Percentiles rank a stretch among this genome's conserved stretches.
Conservation (phyloP, 768 basidiomycete genomes). For the Suillus subluteus region DNA sequence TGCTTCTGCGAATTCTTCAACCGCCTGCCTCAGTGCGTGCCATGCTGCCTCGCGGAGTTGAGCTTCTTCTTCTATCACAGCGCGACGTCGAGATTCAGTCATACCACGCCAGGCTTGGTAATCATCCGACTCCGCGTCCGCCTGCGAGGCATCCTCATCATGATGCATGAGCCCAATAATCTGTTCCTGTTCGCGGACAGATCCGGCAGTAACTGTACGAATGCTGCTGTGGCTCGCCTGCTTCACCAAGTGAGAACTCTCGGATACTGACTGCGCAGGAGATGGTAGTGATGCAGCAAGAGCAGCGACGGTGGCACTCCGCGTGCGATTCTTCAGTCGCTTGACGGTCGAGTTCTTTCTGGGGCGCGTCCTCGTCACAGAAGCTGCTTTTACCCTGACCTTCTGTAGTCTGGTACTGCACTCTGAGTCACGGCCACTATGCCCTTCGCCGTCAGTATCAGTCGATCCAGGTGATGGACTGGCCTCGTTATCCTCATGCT, state of each 20-base stretch:
- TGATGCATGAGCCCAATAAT: conserved; percentile 24
- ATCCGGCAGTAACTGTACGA: conserved; percentile 67
- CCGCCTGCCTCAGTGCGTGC: conserved; percentile 52
- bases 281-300: conserved; percentile 45
- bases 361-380: conserved; percentile 34
- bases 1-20: conserved; percentile 67
- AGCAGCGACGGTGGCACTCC: conserved; percentile 71
- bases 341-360: conserved; percentile 34
- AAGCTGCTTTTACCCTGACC: conserved; percentile 20
- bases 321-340: conserved; percentile 47
- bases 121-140: conserved; percentile 26
- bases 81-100: conserved; percentile 23
- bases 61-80: conserved; percentile 51
- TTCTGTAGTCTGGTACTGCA: conserved; percentile 11
- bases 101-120: conserved; percentile 32
- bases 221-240: conserved; percentile 69
- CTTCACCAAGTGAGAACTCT: conserved; percentile 33
- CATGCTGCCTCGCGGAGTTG: conserved; percentile 58
- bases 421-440: conserved; percentile 35
- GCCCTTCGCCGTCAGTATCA: conserved; percentile 57
- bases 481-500: conserved; percentile 52
- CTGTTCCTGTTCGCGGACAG: conserved; percentile 42
- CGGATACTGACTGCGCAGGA: not conserved
- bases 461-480: conserved; percentile 65
- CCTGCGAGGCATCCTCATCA: conserved; percentile 29